Conservation (phyloP, 257 asterid species). For the Voacanga thouarsii region DNA sequence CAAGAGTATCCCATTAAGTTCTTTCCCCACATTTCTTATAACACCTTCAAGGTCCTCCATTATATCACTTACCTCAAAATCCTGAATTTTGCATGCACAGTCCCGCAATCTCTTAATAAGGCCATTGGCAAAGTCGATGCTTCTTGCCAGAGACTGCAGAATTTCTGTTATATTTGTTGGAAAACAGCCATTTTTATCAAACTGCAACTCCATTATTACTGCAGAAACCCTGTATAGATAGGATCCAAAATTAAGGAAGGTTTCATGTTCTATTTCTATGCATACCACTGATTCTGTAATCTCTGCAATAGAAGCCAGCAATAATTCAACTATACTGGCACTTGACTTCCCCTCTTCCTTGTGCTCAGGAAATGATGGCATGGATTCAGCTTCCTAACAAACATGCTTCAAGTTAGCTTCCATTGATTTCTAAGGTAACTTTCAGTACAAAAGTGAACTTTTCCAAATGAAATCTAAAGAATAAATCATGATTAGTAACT, state of each 20-base stretch:
- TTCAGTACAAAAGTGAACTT: not conserved
- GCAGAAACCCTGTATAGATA: constrained; percentile 58
- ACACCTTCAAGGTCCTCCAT: constrained; percentile 50
- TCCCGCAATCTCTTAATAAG: constrained; percentile 32
- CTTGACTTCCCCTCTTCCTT: constrained; percentile 35
- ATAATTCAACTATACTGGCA: constrained; percentile 35
- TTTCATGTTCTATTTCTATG: constrained; percentile 45
- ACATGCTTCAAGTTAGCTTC: not conserved
- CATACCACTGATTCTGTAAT: constrained; percentile 34
- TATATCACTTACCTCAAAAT: constrained; percentile 27
- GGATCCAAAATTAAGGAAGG: constrained; percentile 53
- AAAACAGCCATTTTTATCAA: constrained; percentile 27
- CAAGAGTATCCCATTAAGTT: constrained; percentile 41
- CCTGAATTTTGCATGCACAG: constrained; percentile 15
- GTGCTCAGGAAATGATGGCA: constrained; percentile 24
- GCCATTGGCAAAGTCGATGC: constrained; percentile 42
- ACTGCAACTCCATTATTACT: constrained; percentile 52
- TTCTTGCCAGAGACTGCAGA: constrained; percentile 41
- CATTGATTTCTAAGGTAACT: not conserved
- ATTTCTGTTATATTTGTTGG: constrained; percentile 42
- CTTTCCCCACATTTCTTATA: constrained; percentile 51
- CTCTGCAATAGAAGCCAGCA: constrained; percentile 45
- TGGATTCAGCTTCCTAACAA: constrained; percentile 11
- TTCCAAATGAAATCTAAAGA: not conserved
- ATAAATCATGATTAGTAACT: not conserved